Conservation (phyloP, 2,329 filamentous ascomycete genomes). For the Neopestalotiopsis sp. region DNA sequence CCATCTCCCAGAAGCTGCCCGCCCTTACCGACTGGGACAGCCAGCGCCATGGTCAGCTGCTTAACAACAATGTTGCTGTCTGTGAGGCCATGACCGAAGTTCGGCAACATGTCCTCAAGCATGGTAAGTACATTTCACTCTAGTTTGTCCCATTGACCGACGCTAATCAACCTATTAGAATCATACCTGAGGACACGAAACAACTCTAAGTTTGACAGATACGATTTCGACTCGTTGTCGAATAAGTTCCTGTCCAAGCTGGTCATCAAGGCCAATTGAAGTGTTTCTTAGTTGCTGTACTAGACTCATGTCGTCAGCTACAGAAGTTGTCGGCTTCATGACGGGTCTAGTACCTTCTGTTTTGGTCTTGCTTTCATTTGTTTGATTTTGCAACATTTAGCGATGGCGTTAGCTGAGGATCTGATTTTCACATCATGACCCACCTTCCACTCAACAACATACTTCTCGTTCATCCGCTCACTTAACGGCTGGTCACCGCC, state of each 20-base stretch:
- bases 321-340: conserved; percentile 13
- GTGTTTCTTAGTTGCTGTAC: conserved; percentile 3
- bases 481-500: conserved; percentile 37
- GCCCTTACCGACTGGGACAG: conserved; percentile 95
- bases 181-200: conserved; percentile 81
- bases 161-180: conserved; percentile 66
- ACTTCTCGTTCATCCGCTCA: conserved; percentile 31
- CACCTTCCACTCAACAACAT: conserved; percentile 27
- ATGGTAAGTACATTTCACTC: conserved; percentile 67
- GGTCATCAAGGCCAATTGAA: conserved; percentile 89
- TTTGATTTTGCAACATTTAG: conserved; percentile 42
- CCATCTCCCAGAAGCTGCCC: conserved; percentile 95
- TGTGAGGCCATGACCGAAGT: conserved; percentile 98
- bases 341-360: conserved; percentile 26
- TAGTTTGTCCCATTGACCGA: conserved; percentile 4
- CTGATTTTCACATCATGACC: conserved; percentile 41
- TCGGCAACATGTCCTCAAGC: conserved; percentile 87
- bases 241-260: conserved; percentile 98
- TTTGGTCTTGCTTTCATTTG: conserved; percentile 36
- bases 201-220: conserved; percentile 83
- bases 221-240: conserved; percentile 92
- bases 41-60: conserved; percentile 83
- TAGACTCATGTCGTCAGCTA: not conserved
- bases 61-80: conserved; percentile 89
- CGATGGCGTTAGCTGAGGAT: conserved; percentile 47